Evolutionary conservation across 306 rosid genomes (phyloP).

Genomic region (Trifolium repens): DNA sequence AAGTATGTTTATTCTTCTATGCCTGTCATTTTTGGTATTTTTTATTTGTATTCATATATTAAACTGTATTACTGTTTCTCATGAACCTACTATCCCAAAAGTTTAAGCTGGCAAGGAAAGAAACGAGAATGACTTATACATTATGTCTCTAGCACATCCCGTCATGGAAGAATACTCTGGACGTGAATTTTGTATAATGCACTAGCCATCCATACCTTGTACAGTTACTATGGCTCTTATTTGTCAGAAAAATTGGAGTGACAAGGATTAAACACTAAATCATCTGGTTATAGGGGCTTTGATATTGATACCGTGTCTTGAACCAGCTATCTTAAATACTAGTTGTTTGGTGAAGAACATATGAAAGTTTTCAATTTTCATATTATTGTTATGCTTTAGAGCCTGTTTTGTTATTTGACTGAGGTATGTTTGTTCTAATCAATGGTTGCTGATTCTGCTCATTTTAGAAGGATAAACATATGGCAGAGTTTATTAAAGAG

Average conservation of each 20-base stretch:
- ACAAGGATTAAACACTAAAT: neutral
- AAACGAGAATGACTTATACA: neutral
- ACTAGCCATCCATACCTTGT: neutral
- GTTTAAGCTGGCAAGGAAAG: neutral
- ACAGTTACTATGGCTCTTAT: neutral
- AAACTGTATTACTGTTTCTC: conserved; percentile 1
- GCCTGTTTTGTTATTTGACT: conserved; percentile 6
- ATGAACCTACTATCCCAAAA: neutral
- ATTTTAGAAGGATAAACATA: conserved; percentile 65
- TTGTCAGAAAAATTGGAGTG: neutral
- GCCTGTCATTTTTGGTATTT: neutral
- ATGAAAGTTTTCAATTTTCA: too few relatives aligned
- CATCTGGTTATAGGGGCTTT: conserved; percentile 3
- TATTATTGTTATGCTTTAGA: neutral
- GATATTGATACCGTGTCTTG: neutral
- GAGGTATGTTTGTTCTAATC: conserved; percentile 28
- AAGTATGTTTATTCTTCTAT: conserved; percentile 54
- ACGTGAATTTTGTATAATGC: neutral
- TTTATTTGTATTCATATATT: conserved; percentile 5
- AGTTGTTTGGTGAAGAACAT: too few relatives aligned
- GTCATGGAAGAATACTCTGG: neutral
- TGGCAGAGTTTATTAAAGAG: conserved; percentile 82
- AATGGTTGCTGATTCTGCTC: conserved; percentile 52
- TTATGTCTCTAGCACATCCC: neutral
- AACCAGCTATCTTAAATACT: neutral